phyloP scores from a whole-genome alignment of 2,329 filamentous ascomycete genomes.

The Fusarium sp. region DNA sequence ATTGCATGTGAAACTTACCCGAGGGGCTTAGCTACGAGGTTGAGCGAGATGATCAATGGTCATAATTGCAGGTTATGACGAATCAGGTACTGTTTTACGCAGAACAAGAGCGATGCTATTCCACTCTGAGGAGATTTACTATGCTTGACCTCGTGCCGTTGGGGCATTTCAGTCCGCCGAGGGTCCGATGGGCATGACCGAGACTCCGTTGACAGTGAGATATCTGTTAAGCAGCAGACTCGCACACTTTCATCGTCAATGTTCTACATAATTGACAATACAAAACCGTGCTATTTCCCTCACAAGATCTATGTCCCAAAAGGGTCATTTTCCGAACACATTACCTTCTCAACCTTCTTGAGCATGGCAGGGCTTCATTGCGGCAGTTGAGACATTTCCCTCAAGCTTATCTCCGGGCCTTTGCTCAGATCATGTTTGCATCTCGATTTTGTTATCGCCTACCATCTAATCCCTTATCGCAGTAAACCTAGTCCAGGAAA shows the following conservation, averaged over 20 bases:
- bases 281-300: background rate
- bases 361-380: background rate
- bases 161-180: background rate
- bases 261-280: fast-evolving
- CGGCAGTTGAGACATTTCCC: background rate
- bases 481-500: background rate
- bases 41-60: background rate
- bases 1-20: background rate
- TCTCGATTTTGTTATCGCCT: background rate
- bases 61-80: background rate
- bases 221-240: background rate
- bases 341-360: background rate
- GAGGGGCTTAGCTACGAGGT: background rate
- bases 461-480: background rate
- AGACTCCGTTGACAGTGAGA: background rate
- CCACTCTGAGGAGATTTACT: background rate
- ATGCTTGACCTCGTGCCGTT: background rate
- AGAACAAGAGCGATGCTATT: background rate
- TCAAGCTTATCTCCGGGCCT: background rate
- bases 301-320: background rate
- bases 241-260: background rate
- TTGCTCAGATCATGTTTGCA: background rate
- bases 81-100: fast-evolving
- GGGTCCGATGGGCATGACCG: background rate
- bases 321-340: background rate